Evolutionary conservation across 2,329 filamentous ascomycete genomes (phyloP).

Genomic region (Neocucurbitaria cava): DNA sequence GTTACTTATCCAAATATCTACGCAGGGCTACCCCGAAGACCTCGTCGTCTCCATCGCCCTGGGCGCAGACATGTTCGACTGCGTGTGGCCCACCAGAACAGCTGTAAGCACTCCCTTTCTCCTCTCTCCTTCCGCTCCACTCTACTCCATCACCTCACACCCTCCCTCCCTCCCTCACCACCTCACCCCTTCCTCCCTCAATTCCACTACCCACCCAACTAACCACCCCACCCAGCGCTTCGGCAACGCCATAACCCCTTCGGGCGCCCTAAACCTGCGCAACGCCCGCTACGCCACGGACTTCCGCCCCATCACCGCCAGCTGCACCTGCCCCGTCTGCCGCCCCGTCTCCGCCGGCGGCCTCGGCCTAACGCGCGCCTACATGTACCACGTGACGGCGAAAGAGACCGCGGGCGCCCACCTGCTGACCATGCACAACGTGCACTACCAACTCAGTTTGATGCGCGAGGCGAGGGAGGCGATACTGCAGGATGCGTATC

Average conservation of each 20-base stretch:
- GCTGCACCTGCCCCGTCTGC: conserved; percentile 83
- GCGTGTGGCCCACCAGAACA: conserved; percentile 96
- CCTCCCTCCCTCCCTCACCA: no score
- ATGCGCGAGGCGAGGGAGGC: conserved; percentile 79
- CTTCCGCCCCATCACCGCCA: conserved; percentile 82
- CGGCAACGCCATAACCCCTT: conserved; percentile 86
- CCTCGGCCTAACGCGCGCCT: conserved; percentile 84
- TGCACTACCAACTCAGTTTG: conserved; percentile 86
- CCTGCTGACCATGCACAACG: conserved; percentile 90
- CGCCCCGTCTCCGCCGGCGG: conserved; percentile 69
- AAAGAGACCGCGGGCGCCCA: conserved; percentile 95
- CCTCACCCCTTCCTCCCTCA: no score
- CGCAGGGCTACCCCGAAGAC: conserved; percentile 88
- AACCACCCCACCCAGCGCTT: conserved; percentile 65
- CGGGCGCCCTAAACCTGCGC: conserved; percentile 84
- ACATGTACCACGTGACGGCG: conserved; percentile 86
- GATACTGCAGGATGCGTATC: conserved; percentile 82
- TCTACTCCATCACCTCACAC: no score
- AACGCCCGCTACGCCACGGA: conserved; percentile 78
- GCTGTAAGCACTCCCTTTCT: conserved; percentile 60
- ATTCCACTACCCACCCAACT: no score
- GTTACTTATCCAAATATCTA: conserved; percentile 32
- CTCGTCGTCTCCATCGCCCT: conserved; percentile 91
- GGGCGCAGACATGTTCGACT: conserved; percentile 99
- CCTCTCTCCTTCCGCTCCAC: no score